phyloP scores from a whole-genome alignment of 352 stramenopile species.

The Nothophytophthora sp. region DNA sequence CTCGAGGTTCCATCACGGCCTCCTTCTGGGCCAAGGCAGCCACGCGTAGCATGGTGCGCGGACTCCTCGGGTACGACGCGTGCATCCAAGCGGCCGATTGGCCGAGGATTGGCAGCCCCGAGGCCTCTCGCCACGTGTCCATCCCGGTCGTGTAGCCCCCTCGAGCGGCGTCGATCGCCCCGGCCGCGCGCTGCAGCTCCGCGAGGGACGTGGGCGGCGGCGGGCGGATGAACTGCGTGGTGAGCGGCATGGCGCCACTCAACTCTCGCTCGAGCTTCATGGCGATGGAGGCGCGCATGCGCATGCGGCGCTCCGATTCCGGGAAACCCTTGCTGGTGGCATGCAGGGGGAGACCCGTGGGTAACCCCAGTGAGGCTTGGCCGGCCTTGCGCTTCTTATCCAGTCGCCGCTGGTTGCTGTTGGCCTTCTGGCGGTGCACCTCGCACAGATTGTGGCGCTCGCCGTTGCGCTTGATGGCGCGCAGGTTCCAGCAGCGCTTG shows the following conservation, averaged over 20 bases:
- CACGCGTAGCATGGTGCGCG: slow-evolving; percentile 40
- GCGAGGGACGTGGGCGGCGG: slow-evolving; percentile 17
- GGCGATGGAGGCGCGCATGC: slow-evolving; percentile 35
- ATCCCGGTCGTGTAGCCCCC: slow-evolving; percentile 8
- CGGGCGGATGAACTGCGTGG: slow-evolving; percentile 32
- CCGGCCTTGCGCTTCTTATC: slow-evolving; percentile 75
- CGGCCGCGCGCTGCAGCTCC: slow-evolving; percentile 30
- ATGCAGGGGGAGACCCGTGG: slow-evolving; percentile 24
- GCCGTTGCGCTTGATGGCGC: slow-evolving; percentile 82
- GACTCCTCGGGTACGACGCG: slow-evolving; percentile 30
- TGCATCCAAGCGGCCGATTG: slow-evolving; percentile 20
- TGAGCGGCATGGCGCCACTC: slow-evolving; percentile 18
- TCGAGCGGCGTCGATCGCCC: slow-evolving; percentile 7
- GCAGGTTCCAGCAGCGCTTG: slow-evolving; percentile 81
- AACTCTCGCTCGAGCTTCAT: slow-evolving; percentile 43
- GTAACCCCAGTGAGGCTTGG: slow-evolving; percentile 31
- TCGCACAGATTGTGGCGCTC: slow-evolving; percentile 86
- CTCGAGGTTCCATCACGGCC: slow-evolving; percentile 9
- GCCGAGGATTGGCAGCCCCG: slow-evolving; percentile 4
- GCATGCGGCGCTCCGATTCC: slow-evolving; percentile 33
- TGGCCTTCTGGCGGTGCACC: slow-evolving; percentile 81
- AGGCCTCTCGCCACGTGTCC: slow-evolving; percentile 23
- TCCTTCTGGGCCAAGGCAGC: slow-evolving; percentile 33
- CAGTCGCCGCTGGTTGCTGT: slow-evolving; percentile 80
- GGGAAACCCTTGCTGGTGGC: slow-evolving; percentile 11